Percentiles rank a stretch among this genome's conserved stretches.
Conservation (phyloP, 1,284 basidiomycete genomes). For the Apiotrichum mycotoxinovorans region DNA sequence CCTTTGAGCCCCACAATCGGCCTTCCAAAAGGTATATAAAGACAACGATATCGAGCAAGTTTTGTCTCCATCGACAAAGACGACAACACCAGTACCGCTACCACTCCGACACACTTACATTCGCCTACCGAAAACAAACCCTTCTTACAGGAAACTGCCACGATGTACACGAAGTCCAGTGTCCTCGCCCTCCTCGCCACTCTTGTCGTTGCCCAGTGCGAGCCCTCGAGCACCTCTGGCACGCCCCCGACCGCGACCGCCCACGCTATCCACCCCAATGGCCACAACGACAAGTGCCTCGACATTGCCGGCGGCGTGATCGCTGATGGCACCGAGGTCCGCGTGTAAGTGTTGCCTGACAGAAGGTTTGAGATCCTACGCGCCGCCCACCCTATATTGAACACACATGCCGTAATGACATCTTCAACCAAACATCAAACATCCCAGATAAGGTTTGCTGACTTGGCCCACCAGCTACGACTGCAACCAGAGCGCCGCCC, state of each 20-base stretch:
- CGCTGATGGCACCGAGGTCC: conserved; percentile 20
- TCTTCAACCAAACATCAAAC: too few relatives aligned
- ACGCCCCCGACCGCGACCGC: conserved; percentile 18
- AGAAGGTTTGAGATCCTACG: too few relatives aligned
- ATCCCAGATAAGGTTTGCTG: too few relatives aligned
- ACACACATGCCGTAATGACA: not conserved
- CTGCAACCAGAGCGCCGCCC: conserved; percentile 34
- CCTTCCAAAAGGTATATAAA: too few relatives aligned
- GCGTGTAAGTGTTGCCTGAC: conserved; percentile 9
- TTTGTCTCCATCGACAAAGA: too few relatives aligned
- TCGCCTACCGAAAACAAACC: too few relatives aligned
- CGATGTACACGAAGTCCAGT: conserved; percentile 10
- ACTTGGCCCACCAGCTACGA: conserved; percentile 20
- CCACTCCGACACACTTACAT: too few relatives aligned
- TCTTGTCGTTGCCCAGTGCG: conserved; percentile 12
- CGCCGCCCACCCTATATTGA: not conserved
- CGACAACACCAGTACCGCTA: too few relatives aligned
- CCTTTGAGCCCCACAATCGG: too few relatives aligned
- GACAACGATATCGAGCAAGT: too few relatives aligned
- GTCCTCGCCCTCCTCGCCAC: conserved; percentile 14
- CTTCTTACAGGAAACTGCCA: too few relatives aligned
- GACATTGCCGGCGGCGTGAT: conserved; percentile 13
- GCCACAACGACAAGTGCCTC: conserved; percentile 30
- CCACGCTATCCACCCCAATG: conserved; percentile 31
- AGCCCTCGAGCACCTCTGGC: conserved; percentile 4